Evolutionary conservation across 2,329 filamentous ascomycete species (phyloP), one percentile per base, ranked within the genome.

Genomic region (Helicocarpus griseus): DNA sequence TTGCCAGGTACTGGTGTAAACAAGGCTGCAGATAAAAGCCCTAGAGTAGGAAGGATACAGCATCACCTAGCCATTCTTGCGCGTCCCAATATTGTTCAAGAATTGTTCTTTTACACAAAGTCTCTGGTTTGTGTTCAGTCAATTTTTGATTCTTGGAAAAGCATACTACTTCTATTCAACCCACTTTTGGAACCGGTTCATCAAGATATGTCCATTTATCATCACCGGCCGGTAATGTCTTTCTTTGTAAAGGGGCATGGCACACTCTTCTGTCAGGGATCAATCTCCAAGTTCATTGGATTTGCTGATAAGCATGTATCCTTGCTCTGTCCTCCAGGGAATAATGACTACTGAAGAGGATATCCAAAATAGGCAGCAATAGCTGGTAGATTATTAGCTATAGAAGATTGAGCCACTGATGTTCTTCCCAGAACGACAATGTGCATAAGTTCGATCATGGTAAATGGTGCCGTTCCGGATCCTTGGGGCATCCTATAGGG

Each of bases 1-100:
- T 96, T 0, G 86, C 86, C 0, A 74, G 84, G 0, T 82, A 85
- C 38, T 97, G 91, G 93, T 96, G 94, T 58, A 83, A n/a, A 79
- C 2, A 86, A 86, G 58, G 87, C 88, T 0, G 86, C 87, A 0
- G 86, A 95, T 58, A 83, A 83, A 26, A 81, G 81, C 0, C 88
- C 90, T 0, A 78, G 78, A 0, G 82, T 86, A 0, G 91, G 91
- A 0, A 76, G 90, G 0, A 74, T 97, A 0, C 93, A 95, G 53
- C 89, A 97, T 58, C 89, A 96, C 61, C 72, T 96, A 0, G 91
- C 89, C 0, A 80, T 83, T 1, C 64, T 84, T 21, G 78, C 81
- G 4, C 69, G 79, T 0, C 79, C 80, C 0, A 77, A 81, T 56
- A 67, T 73, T 40, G 65, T 82, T 1, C 76, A 77, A 41, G 80